Evolutionary conservation across 75 land plant genomes (phyloP).

Genomic region (Ceratopteris richardii): DNA sequence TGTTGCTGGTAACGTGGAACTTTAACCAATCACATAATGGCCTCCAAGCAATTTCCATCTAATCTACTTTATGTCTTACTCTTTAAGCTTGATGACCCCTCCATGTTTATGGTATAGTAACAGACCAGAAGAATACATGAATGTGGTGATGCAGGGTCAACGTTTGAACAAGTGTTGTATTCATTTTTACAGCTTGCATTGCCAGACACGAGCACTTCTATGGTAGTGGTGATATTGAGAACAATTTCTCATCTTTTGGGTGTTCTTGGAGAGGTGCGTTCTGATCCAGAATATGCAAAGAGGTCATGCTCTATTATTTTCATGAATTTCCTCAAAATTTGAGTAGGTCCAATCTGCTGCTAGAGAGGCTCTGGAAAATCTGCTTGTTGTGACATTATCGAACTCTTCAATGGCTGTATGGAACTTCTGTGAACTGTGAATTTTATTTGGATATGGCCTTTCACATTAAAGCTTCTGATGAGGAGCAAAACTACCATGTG

Average conservation of each 20-base stretch:
- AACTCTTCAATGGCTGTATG: constrained; percentile 68
- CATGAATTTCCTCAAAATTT: background rate
- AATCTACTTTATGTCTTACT: no score
- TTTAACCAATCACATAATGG: no score
- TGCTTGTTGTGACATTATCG: constrained; percentile 70
- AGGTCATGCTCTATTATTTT: background rate
- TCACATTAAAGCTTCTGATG: no score
- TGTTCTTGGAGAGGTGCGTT: constrained; percentile 80
- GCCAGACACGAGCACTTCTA: constrained; percentile 51
- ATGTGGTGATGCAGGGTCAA: no score
- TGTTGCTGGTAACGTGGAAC: no score
- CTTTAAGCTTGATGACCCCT: no score
- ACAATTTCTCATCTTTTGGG: constrained; percentile 67
- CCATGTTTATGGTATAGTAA: no score
- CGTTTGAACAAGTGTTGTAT: no score
- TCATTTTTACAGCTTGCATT: constrained; percentile 49
- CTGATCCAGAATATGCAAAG: background rate
- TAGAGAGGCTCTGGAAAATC: constrained; percentile 71
- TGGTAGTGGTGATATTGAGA: constrained; percentile 60
- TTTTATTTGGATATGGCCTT: background rate
- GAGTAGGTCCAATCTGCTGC: constrained; percentile 77
- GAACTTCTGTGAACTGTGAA: background rate
- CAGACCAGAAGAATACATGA: no score
- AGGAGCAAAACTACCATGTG: no score
- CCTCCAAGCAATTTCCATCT: no score